These are phyloP conservation scores for Phytophthora meadii DNA, from an alignment of 352 stramenopile genomes.

Conservation along the genomic window DNA sequence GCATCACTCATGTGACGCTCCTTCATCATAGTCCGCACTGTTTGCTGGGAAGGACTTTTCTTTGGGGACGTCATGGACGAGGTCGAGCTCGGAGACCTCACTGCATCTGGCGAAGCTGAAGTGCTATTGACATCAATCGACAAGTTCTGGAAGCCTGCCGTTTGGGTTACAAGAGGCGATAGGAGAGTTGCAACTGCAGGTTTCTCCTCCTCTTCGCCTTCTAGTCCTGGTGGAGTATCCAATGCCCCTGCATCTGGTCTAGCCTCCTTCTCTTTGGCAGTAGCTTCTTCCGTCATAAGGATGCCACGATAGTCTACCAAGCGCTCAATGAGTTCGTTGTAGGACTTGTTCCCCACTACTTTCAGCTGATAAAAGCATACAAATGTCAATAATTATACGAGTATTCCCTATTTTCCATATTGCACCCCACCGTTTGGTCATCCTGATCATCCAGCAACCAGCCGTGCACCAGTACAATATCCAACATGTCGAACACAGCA, in stretches of 20 bases:
- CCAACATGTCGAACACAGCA: constrained; percentile 96
- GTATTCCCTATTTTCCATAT: background rate
- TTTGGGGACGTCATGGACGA: constrained; percentile 39
- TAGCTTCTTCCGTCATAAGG: constrained; percentile 62
- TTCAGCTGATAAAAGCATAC: constrained; percentile 41
- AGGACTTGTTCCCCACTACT: constrained; percentile 93
- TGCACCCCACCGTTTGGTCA: constrained; percentile 60
- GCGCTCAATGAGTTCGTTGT: constrained; percentile 98
- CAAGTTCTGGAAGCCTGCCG: constrained; percentile 37
- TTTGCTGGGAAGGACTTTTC: constrained; percentile 75
- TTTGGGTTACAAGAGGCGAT: constrained; percentile 20
- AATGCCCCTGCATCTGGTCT: background rate
- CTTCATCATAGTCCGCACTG: constrained; percentile 76
- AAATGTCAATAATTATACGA: constrained; percentile 9
- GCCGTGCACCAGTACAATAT: constrained; percentile 96
- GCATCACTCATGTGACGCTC: constrained; percentile 79
- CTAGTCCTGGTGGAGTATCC: constrained; percentile 2
- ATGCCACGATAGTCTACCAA: constrained; percentile 91
- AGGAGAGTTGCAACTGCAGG: constrained; percentile 11
- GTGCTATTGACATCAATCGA: constrained; percentile 51
- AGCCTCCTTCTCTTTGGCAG: constrained; percentile 23
- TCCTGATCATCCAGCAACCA: constrained; percentile 97
- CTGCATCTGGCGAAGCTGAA: background rate
- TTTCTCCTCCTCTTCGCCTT: constrained; percentile 28
- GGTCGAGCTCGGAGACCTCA: constrained; percentile 20